Conservation (phyloP, 73 alveolate genomes). For the Stentor roeselii region DNA sequence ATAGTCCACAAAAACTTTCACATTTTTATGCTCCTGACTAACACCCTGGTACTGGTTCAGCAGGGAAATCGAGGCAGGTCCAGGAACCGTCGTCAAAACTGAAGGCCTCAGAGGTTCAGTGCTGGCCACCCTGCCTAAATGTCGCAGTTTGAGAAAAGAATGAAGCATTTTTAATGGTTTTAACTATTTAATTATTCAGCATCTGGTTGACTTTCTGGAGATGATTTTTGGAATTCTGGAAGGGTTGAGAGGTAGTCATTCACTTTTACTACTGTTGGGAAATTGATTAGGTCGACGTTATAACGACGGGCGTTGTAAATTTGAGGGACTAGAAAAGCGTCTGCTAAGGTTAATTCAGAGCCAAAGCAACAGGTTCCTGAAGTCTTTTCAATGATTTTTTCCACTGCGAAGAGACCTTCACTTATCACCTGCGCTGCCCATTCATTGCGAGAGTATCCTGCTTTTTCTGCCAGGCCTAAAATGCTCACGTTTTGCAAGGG, state of each 20-base stretch:
- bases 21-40: constrained; percentile 3
- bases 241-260: constrained; percentile 27
- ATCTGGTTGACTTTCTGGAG: constrained; percentile 59
- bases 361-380: constrained; percentile 66
- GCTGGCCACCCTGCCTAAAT: neutral
- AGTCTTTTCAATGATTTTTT: constrained; percentile 30
- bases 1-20: neutral
- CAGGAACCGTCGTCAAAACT: constrained; percentile 20
- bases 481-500: constrained; percentile 53
- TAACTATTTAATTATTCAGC: constrained; percentile 27
- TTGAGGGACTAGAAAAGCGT: constrained; percentile 63
- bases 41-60: constrained; percentile 22
- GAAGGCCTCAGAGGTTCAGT: constrained; percentile 29
- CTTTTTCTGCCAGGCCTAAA: constrained; percentile 34
- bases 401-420: constrained; percentile 47
- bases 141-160: neutral
- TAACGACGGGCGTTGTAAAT: constrained; percentile 46
- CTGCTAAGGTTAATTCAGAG: constrained; percentile 61
- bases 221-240: constrained; percentile 46
- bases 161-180: neutral
- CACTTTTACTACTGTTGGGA: constrained; percentile 40
- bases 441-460: constrained; percentile 40
- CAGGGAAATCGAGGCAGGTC: constrained; percentile 28
- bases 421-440: constrained; percentile 47
- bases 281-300: constrained; percentile 40